Evolutionary conservation across 1,284 basidiomycete species (phyloP).

Genomic region (Cryptococcus deneoformans): DNA sequence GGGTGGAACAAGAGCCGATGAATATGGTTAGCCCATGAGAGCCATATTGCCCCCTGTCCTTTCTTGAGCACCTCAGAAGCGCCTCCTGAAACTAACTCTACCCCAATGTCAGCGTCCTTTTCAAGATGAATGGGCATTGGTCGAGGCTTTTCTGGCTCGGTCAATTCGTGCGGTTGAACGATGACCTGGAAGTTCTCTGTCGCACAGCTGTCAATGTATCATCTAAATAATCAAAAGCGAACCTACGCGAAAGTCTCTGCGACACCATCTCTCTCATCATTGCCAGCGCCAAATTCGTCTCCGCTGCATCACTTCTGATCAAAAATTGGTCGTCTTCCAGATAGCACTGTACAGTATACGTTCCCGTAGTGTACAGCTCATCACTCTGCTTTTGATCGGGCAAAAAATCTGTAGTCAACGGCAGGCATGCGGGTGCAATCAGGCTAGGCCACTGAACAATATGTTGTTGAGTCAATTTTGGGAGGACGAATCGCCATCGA

Average conservation of each 20-base stretch:
- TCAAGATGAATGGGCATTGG: conserved; percentile 17
- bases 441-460: conserved; percentile 91
- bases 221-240: background rate
- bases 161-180: conserved; percentile 48
- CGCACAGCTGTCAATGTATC: background rate
- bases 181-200: conserved; percentile 98
- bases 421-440: conserved; percentile 78
- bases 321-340: conserved; percentile 59
- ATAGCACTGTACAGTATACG: conserved; percentile 51
- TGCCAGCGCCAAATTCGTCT: conserved; percentile 66
- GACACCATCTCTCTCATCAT: conserved; percentile 94
- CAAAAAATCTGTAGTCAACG: conserved; percentile 87
- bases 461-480: conserved; percentile 66
- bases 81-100: conserved; percentile 56
- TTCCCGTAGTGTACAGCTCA: conserved; percentile 70
- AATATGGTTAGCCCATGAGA: conserved; percentile 94
- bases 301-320: conserved; percentile 51
- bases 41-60: conserved; percentile 76
- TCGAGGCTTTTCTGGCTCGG: conserved; percentile 12
- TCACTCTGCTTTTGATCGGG: conserved; percentile 73
- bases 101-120: conserved; percentile 36
- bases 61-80: conserved; percentile 67
- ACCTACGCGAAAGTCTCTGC: conserved; percentile 63
- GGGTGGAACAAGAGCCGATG: conserved; percentile 79
- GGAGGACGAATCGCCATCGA: conserved; percentile 85